phyloP scores from a whole-genome alignment of 306 rosid genomes.

The Begonia peltatifolia region DNA sequence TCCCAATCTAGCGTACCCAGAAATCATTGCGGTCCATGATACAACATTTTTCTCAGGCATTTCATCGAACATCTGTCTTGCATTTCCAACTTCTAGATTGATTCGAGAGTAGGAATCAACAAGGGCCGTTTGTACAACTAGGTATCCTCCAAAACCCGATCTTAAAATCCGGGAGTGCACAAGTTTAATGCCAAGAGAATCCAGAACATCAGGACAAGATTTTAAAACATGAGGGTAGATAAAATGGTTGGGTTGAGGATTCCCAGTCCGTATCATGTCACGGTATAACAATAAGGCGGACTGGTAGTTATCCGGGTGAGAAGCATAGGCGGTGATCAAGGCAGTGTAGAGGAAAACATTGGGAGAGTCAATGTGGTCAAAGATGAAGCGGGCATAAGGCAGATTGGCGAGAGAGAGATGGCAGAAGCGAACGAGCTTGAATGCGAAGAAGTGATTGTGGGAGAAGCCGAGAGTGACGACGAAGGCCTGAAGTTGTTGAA shows the following conservation, averaged over 20 bases:
- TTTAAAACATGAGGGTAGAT: slow-evolving; percentile 52
- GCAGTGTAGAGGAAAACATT: slow-evolving; percentile 56
- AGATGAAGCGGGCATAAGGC: slow-evolving; percentile 42
- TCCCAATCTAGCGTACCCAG: slow-evolving; percentile 48
- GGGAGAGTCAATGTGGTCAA: slow-evolving; percentile 34
- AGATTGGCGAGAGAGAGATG: slow-evolving; percentile 34
- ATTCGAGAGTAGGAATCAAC: slow-evolving; percentile 36
- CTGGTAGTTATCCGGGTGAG: slow-evolving; percentile 18
- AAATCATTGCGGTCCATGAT: slow-evolving; percentile 56
- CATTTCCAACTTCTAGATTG: slow-evolving; percentile 14
- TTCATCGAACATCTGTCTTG: slow-evolving; percentile 50
- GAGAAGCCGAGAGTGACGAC: slow-evolving; percentile 40
- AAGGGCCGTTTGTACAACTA: slow-evolving; percentile 57
- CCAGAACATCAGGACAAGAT: slow-evolving; percentile 23
- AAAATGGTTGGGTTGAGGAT: slow-evolving; percentile 35
- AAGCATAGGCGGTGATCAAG: slow-evolving; percentile 52
- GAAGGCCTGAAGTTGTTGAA: slow-evolving; percentile 53
- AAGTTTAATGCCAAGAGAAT: slow-evolving; percentile 10
- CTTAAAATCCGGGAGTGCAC: slow-evolving; percentile 45
- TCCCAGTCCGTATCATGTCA: slow-evolving; percentile 27
- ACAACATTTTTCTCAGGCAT: slow-evolving; percentile 53
- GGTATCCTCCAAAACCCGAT: slow-evolving; percentile 41
- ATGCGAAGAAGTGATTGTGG: slow-evolving; percentile 58
- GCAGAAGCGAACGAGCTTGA: slow-evolving; percentile 62
- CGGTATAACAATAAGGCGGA: slow-evolving; percentile 27